Percentiles rank a stretch among this genome's conserved stretches.
Evolutionary conservation across 805 yeast genomes (phyloP).

Genomic region (Wickerhamiella alocasiicola): DNA sequence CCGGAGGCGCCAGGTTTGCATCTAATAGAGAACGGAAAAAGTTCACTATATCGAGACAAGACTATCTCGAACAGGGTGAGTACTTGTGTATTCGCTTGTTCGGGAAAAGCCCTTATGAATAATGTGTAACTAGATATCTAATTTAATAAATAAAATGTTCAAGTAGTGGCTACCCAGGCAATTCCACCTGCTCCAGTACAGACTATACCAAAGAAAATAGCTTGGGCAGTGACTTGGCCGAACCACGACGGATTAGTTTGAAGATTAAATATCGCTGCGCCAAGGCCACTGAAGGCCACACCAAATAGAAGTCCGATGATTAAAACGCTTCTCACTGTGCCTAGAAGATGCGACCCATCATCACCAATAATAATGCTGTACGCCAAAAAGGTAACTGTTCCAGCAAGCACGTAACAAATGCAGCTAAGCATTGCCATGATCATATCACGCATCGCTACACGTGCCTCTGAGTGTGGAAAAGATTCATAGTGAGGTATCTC

Average conservation of each 20-base stretch:
- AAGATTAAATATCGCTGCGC: slow-evolving; percentile 35
- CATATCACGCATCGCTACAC: slow-evolving; percentile 28
- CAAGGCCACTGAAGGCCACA: slow-evolving; percentile 32
- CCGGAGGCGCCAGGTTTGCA: slow-evolving; percentile 40
- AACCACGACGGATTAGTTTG: slow-evolving; percentile 32
- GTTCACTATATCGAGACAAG: slow-evolving; percentile 58
- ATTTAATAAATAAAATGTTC: neutral
- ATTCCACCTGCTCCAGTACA: slow-evolving; percentile 36
- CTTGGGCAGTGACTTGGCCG: slow-evolving; percentile 36
- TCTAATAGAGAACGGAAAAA: slow-evolving; percentile 30
- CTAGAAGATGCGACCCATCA: slow-evolving; percentile 21
- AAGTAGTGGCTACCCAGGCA: slow-evolving; percentile 20
- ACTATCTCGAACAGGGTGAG: slow-evolving; percentile 77
- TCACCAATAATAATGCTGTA: slow-evolving; percentile 32
- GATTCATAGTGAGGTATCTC: slow-evolving; percentile 12
- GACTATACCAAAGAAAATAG: slow-evolving; percentile 31
- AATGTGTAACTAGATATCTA: neutral
- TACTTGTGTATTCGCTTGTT: slow-evolving; percentile 42
- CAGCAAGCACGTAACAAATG: slow-evolving; percentile 30
- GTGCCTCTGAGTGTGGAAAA: slow-evolving; percentile 11
- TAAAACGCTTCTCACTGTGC: slow-evolving; percentile 25
- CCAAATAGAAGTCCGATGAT: slow-evolving; percentile 34
- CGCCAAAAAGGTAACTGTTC: slow-evolving; percentile 28
- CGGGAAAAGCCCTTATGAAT: slow-evolving; percentile 20
- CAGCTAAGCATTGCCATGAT: slow-evolving; percentile 36